Evolutionary conservation across 768 basidiomycete genomes (phyloP).

Genomic region (Ramaria sp.): DNA sequence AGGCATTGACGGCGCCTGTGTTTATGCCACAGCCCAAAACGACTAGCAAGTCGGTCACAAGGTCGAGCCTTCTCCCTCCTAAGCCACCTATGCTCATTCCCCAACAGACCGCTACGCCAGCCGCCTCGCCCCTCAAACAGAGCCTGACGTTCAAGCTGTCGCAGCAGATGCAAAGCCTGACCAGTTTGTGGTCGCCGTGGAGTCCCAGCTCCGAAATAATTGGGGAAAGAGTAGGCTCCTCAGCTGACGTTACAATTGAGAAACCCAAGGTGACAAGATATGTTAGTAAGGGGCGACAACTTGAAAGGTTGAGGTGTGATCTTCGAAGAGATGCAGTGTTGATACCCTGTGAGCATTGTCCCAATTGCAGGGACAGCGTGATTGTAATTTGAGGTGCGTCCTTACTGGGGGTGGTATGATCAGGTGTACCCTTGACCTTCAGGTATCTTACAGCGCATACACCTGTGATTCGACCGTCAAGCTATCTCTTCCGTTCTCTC

Average conservation of each 20-base stretch:
- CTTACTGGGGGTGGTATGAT: background rate
- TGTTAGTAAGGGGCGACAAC: slow-evolving; percentile 55
- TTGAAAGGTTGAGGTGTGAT: slow-evolving; percentile 48
- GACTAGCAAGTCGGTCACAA: slow-evolving; percentile 4
- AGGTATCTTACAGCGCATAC: background rate
- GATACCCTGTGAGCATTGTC: background rate
- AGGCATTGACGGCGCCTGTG: background rate
- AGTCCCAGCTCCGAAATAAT: background rate
- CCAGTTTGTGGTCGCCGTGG: background rate
- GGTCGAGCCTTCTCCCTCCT: slow-evolving; percentile 7
- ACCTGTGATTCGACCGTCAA: background rate
- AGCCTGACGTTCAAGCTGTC: background rate
- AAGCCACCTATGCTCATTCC: slow-evolving; percentile 1
- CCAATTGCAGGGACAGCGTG: background rate
- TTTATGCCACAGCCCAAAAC: slow-evolving; percentile 1
- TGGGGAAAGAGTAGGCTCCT: background rate
- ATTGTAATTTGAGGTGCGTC: slow-evolving; percentile 3
- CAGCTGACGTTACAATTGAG: slow-evolving; percentile 11
- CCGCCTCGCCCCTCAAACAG: background rate
- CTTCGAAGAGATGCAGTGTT: slow-evolving; percentile 31
- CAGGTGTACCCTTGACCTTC: background rate
- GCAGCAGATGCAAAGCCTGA: background rate
- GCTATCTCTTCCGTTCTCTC: background rate
- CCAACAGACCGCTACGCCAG: background rate
- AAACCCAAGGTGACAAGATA: slow-evolving; percentile 24